phyloP scores from a whole-genome alignment of 31 red algal genomes.

The Bonnemaisonia californica region DNA sequence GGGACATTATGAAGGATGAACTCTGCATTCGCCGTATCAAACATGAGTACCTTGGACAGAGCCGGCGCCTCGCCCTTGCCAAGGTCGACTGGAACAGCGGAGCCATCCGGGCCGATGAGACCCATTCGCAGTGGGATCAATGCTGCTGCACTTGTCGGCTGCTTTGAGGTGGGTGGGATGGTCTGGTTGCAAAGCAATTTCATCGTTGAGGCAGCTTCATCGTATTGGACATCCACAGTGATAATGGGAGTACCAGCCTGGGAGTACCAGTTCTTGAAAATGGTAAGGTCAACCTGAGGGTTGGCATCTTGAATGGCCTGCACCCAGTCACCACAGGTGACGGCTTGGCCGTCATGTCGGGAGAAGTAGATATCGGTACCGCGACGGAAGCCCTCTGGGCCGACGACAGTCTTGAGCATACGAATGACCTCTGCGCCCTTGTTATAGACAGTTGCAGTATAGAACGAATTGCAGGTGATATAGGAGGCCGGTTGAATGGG shows the following conservation, averaged over 20 bases:
- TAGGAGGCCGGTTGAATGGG: constrained; percentile 92
- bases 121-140: constrained; percentile 89
- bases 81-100: constrained; percentile 61
- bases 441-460: constrained; percentile 95
- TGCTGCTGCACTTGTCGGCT: constrained; percentile 63
- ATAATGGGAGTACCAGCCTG: constrained; percentile 90
- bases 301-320: constrained; percentile 91
- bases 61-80: constrained; percentile 53
- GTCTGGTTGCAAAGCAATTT: constrained; percentile 70
- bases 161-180: constrained; percentile 75
- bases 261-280: constrained; percentile 93
- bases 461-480: constrained; percentile 92
- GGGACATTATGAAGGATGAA: constrained; percentile 82
- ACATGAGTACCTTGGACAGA: constrained; percentile 48
- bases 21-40: constrained; percentile 48
- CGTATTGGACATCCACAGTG: constrained; percentile 51
- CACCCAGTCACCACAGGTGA: constrained; percentile 95
- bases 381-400: constrained; percentile 86
- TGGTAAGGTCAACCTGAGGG: constrained; percentile 62
- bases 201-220: constrained; percentile 50
- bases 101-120: constrained; percentile 76
- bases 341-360: constrained; percentile 93
- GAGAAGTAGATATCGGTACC: constrained; percentile 96
- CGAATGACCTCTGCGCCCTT: constrained; percentile 98
- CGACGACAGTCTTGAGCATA: constrained; percentile 90